Evolutionary conservation across 257 asterid genomes (phyloP), one percentile per base, ranked within the genome.

Genomic region (Penstemon newberryi): DNA sequence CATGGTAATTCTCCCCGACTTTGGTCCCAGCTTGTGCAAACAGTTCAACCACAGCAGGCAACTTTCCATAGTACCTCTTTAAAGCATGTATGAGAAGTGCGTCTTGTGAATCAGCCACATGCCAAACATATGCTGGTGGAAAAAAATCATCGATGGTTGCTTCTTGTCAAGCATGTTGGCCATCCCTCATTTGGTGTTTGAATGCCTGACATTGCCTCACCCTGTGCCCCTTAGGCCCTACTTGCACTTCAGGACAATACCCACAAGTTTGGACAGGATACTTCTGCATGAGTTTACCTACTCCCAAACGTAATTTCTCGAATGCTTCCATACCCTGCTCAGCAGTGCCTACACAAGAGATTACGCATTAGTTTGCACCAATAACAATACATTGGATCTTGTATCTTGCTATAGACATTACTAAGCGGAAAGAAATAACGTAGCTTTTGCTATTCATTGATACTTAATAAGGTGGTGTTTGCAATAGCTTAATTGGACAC

Each of bases 131-230:
- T 4, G 79, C 81, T 0, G 88, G 87, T 3, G 86, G 89, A 37
- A 84, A 60, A 45, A 87, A 39, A 63, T 84, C 84, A 6, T 89
- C 95, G 42, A 82, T 49, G 9, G 86, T 77, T 6, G 96, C 93
- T 69, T 84, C 86, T 65, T 89, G 91, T 95, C 96, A 89, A 56
- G 78, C 93, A 66, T 89, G 96, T 44, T 89, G 91, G 8, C 96
- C 96, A 43, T 85, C 93, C 72, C 93, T 70, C 95, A 87, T 85
- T 76, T 89, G 96, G 78, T 85, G 92, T 79, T 89, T 89, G 84
- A 85, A 89, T 11, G 89, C 88, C 74, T 77, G 88, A 70, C 95
- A 89, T 44, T 84, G 88, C 85, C 91, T 85, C 66, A 79, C 84
- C 57, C 91, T 76, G 73, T 87, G 92, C 66, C 96, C 96, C 69